Conservation (phyloP, 2,329 filamentous ascomycete species). For the Akanthomyces lecanii region DNA sequence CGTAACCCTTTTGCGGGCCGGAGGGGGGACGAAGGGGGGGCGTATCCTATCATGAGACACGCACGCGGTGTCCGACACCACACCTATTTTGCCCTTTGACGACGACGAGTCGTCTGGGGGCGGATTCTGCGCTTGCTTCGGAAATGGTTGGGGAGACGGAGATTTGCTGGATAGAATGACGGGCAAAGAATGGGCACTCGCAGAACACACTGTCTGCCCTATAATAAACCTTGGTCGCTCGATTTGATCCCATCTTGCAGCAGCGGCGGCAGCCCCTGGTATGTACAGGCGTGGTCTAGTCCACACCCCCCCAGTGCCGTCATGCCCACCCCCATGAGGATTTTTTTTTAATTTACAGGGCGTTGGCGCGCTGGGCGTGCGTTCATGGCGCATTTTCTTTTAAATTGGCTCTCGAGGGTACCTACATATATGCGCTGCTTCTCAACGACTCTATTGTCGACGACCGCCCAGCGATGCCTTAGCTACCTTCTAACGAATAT, state of each 20-base stretch:
- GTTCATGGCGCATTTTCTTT: background rate
- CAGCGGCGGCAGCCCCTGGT: background rate
- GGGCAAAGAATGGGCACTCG: background rate
- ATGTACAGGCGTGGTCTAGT: background rate
- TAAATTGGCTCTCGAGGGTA: no score
- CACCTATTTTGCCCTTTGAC: background rate
- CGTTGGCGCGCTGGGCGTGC: background rate
- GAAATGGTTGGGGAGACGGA: background rate
- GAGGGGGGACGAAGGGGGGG: constrained; percentile 4
- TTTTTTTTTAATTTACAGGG: constrained; percentile 9
- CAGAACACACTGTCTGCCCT: no score
- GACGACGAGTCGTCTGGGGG: background rate
- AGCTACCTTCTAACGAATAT: no score
- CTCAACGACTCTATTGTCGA: no score
- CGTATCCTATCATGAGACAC: constrained; percentile 7
- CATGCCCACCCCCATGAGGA: constrained; percentile 4
- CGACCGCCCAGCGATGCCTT: no score
- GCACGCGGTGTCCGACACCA: background rate
- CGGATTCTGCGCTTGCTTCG: background rate
- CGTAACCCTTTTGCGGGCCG: constrained; percentile 15
- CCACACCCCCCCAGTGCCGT: background rate
- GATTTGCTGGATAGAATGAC: background rate
- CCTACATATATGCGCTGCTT: no score
- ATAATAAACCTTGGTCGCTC: background rate
- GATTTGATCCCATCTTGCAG: constrained; percentile 1